Evolutionary conservation across 1,284 basidiomycete genomes (phyloP).

Genomic region (Malassezia caprae): DNA sequence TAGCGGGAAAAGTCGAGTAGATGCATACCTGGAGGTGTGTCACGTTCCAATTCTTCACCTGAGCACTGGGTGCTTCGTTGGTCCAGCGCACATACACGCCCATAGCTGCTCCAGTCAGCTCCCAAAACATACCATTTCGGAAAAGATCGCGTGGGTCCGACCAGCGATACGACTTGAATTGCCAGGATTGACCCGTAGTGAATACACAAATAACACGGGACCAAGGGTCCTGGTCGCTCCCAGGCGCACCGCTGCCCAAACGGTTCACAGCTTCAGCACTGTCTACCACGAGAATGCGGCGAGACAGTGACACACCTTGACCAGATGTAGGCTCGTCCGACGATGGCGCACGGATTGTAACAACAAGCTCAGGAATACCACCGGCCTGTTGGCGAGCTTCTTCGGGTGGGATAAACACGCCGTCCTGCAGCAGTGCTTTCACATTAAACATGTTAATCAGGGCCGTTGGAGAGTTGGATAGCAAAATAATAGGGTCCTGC

Average conservation of each 20-base stretch:
- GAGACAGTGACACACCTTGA: slow-evolving; percentile 2
- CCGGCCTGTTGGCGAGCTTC: slow-evolving; percentile 34
- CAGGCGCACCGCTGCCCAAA: slow-evolving; percentile 55
- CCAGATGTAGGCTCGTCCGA: slow-evolving; percentile 10
- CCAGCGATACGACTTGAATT: slow-evolving; percentile 94
- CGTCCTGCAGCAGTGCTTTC: slow-evolving; percentile 79
- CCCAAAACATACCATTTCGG: slow-evolving; percentile 63
- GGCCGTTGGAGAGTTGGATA: slow-evolving; percentile 86
- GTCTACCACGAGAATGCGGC: slow-evolving; percentile 74
- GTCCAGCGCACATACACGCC: slow-evolving; percentile 71
- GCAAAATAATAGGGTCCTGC: slow-evolving; percentile 77
- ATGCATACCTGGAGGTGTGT: slow-evolving; percentile 69
- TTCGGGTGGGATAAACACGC: slow-evolving; percentile 56
- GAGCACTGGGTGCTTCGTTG: slow-evolving; percentile 75
- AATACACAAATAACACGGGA: slow-evolving; percentile 91
- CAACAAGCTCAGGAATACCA: slow-evolving; percentile 32
- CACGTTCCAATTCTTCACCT: slow-evolving; percentile 93
- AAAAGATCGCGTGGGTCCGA: slow-evolving; percentile 79
- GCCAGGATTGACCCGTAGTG: slow-evolving; percentile 95
- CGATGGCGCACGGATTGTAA: slow-evolving; percentile 32
- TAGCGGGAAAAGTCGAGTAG: slow-evolving; percentile 16
- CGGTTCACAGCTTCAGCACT: slow-evolving; percentile 81
- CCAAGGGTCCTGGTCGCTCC: slow-evolving; percentile 46
- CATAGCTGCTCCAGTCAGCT: slow-evolving; percentile 23
- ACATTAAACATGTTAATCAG: slow-evolving; percentile 97